Evolutionary conservation across 305 asterid species (phyloP), one percentile per base, ranked within the genome.

Genomic region (Fraxinus baroniana): DNA sequence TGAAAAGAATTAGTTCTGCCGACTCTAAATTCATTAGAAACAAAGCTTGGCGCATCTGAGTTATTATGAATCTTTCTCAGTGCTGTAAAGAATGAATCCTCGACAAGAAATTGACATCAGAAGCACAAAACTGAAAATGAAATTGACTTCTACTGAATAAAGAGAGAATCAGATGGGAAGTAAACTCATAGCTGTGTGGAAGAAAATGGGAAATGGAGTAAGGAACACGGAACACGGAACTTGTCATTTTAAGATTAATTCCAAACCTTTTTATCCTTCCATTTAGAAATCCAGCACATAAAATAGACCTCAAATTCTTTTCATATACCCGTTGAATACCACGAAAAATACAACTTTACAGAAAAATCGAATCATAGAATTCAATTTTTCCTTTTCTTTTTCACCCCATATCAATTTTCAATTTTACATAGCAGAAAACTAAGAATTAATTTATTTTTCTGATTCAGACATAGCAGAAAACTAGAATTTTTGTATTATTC

Each of bases 161-260:
- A 70, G 76, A 70, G 44, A 32, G 76, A 68, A 70, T 30, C 76
- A 30, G 44, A 70, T 62, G 64, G 12, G 76, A 60, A 66, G 82
- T 55, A 26, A 79, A 83, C 84, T 81, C 82, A 81, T 73, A 75
- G 79, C 26, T 70, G 73, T 79, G 83, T 82, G 82, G 84, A 78
- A 84, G 78, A 83, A 85, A 86, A 80, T 68, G 80, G 85, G 44
- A 74, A 70, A 62, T 76, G 81, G 84, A 79, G 90, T 85, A 82
- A 80, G 81, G 81, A 86, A 88, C 92, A 91, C 92, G 94, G 88
- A 87, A 89, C 87, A 91, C 92, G 93, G 88, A 87, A 89, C 87
- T 89, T 78, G 83, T 89, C 88, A 88, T 86, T 86, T 87, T 86
- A 88, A 87, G 82, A 81, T 84, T 73, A 71, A 76, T 76, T 84